These are phyloP conservation scores for Penicillium sp. DNA, from an alignment of 2,329 filamentous ascomycete species.

Conservation along the genomic window DNA sequence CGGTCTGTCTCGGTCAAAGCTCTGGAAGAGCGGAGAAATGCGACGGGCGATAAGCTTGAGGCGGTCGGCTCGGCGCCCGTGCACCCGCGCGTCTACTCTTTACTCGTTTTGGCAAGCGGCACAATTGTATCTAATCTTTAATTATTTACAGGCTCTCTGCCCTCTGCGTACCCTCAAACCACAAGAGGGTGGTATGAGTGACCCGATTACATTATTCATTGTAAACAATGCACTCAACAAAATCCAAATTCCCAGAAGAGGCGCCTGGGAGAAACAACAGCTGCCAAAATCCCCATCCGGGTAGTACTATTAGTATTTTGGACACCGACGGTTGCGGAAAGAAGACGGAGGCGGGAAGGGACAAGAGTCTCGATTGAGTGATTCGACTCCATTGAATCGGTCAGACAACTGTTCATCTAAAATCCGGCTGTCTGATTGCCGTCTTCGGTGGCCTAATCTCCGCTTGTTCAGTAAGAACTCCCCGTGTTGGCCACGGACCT, in stretches of 20 bases:
- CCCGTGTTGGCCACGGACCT: slow-evolving; percentile 2
- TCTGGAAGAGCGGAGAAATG: slow-evolving; percentile 3
- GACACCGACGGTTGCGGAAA: not conserved
- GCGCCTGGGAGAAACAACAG: too few species aligned
- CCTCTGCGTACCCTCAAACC: too few species aligned
- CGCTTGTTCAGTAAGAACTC: not conserved
- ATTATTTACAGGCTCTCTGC: too few species aligned
- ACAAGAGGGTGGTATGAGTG: too few species aligned
- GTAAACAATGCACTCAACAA: too few species aligned
- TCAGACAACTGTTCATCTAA: too few species aligned
- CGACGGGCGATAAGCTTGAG: slow-evolving; percentile 8
- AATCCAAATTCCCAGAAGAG: too few species aligned
- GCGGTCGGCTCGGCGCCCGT: slow-evolving; percentile 13
- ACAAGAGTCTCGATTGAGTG: not conserved
- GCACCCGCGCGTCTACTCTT: slow-evolving; percentile 9
- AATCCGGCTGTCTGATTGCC: too few species aligned
- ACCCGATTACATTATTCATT: too few species aligned
- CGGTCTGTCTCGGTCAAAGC: not conserved
- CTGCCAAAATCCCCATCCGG: too few species aligned
- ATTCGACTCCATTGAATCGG: not conserved
- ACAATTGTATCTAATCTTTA: too few species aligned
- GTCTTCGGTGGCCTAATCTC: too few species aligned
- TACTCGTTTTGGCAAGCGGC: not conserved
- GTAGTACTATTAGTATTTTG: not conserved
- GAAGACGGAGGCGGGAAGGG: not conserved